Conservation (phyloP, 148 eudicot genomes). For the Oxyria digyna region DNA sequence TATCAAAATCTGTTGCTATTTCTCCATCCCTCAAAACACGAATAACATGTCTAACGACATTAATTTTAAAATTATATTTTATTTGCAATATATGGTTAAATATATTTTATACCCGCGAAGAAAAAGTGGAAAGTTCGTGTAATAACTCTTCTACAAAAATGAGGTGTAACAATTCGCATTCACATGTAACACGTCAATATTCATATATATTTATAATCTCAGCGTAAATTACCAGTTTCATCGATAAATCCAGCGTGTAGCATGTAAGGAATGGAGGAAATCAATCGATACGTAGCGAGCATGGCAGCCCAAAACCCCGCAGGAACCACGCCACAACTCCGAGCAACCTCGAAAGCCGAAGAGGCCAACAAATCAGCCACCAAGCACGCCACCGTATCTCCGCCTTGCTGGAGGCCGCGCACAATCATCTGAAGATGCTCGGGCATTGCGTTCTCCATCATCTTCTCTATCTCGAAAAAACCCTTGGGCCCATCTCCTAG, state of each 20-base stretch:
- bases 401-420: conserved; percentile 6
- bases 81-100: no score
- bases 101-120: no score
- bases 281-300: conserved; percentile 41
- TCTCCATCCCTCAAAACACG: no score
- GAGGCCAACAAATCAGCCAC: conserved; percentile 43
- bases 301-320: conserved; percentile 85
- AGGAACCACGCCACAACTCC: conserved; percentile 8
- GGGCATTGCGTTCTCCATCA: conserved; percentile 34
- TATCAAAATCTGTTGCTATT: no score
- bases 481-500: conserved; percentile 14
- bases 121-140: no score
- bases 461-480: conserved; percentile 26
- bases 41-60: no score
- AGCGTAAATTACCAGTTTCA: conserved; percentile 35
- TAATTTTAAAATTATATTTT: no score
- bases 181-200: no score
- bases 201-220: no score
- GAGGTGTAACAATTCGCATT: no score
- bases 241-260: conserved; percentile 40
- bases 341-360: conserved; percentile 48
- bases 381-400: conserved; percentile 21
- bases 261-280: conserved; percentile 44
- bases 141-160: no score
- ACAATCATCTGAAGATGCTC: conserved; percentile 20